Conservation (phyloP, 176 grass and related monocot species). For the Ananas comosus region DNA sequence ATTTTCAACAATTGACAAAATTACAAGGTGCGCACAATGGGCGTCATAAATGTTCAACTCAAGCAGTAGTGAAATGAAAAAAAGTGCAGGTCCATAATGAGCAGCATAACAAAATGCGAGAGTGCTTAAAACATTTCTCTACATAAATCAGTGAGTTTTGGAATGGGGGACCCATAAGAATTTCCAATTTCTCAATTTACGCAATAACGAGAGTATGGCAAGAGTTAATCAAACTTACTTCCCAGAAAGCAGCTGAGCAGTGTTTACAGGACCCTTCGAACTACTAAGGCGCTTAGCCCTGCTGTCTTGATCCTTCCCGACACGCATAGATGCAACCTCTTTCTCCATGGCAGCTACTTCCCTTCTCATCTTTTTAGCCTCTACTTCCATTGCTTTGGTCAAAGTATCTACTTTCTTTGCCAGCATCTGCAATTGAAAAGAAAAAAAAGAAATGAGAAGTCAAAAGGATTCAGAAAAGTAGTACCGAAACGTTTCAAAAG, state of each 20-base stretch:
- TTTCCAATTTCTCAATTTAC: neutral
- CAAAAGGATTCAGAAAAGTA: constrained; percentile 8
- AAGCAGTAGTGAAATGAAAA: neutral
- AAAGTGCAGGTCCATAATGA: neutral
- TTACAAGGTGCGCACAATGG: too few relatives aligned
- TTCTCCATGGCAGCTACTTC: constrained; percentile 97
- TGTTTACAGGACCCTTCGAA: constrained; percentile 50
- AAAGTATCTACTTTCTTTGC: constrained; percentile 94
- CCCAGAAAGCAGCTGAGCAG: constrained; percentile 57
- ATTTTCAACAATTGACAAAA: too few relatives aligned
- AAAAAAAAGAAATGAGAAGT: constrained; percentile 13
- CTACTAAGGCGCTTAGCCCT: constrained; percentile 60
- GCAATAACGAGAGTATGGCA: constrained; percentile 2
- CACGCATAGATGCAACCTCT: constrained; percentile 92
- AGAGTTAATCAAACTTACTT: constrained; percentile 31
- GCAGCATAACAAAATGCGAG: neutral
- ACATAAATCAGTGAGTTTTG: neutral
- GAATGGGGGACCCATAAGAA: constrained; percentile 13
- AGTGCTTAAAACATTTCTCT: neutral
- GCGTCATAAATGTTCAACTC: too few relatives aligned
- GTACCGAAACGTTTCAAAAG: constrained; percentile 1
- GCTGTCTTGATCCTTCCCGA: constrained; percentile 79
- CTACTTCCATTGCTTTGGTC: constrained; percentile 98
- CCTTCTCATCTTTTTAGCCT: constrained; percentile 97
- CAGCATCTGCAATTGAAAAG: constrained; percentile 47